These are phyloP conservation scores for Thecamonas trahens DNA, from an alignment of 78 protist genomes.

Conservation along the genomic window DNA sequence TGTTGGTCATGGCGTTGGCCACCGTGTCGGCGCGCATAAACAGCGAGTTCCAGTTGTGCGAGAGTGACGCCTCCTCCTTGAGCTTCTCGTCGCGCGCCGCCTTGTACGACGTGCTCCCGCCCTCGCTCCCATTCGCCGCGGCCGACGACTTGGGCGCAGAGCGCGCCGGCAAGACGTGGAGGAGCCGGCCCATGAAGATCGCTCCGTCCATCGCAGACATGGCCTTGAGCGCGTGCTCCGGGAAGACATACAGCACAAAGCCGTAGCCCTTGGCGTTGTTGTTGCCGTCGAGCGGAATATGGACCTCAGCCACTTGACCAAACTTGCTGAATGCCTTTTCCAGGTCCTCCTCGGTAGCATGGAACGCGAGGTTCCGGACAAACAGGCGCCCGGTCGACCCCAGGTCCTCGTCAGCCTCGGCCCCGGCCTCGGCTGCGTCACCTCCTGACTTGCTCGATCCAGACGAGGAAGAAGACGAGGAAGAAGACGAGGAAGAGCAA, in stretches of 20 bases:
- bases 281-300: conserved; percentile 67
- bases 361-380: conserved; percentile 62
- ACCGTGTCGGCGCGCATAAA: conserved; percentile 83
- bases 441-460: not conserved
- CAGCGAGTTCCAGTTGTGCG: conserved; percentile 83
- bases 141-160: conserved; percentile 9
- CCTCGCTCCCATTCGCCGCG: not conserved
- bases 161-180: conserved; percentile 77
- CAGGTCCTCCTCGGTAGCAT: conserved; percentile 65
- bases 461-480: not conserved
- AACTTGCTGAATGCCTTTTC: conserved; percentile 14
- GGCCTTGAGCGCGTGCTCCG: conserved; percentile 75
- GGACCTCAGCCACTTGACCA: conserved; percentile 59
- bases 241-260: conserved; percentile 51
- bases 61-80: conserved; percentile 25
- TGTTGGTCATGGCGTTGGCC: conserved; percentile 60
- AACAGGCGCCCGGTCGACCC: conserved; percentile 50
- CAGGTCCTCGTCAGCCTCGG: not conserved
- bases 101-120: not conserved
- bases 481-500: too few species aligned
- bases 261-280: conserved; percentile 76
- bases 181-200: conserved; percentile 63
- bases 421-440: not conserved
- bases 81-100: not conserved
- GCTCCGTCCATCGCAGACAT: conserved; percentile 12